phyloP scores from a whole-genome alignment of 495 filamentous ascomycete genomes.

The Cairneyella variabilis region DNA sequence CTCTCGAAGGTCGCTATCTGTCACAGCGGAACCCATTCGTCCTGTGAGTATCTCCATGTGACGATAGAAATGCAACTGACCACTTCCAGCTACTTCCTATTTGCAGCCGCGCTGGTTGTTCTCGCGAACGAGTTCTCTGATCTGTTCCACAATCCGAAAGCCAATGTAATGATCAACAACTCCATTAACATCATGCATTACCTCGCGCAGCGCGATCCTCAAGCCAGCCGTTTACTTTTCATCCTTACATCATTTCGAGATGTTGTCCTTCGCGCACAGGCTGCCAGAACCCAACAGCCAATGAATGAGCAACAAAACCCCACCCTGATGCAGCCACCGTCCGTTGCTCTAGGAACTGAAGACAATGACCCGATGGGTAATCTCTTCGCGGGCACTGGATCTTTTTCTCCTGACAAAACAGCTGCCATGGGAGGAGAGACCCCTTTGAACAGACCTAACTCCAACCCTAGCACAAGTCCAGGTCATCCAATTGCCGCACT shows the following conservation, averaged over 20 bases:
- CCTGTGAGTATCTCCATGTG: slow-evolving; percentile 40
- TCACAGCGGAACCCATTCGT: slow-evolving; percentile 65
- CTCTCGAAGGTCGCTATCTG: slow-evolving; percentile 55
- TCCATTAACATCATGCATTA: slow-evolving; percentile 57
- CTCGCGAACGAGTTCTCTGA: slow-evolving; percentile 66
- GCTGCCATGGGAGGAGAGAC: neutral
- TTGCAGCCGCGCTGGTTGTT: slow-evolving; percentile 65
- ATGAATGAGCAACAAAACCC: neutral
- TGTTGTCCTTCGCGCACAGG: slow-evolving; percentile 35
- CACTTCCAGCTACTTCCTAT: slow-evolving; percentile 57
- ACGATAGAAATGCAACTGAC: neutral
- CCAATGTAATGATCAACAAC: slow-evolving; percentile 52
- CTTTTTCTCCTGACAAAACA: neutral
- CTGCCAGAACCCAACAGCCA: slow-evolving; percentile 10
- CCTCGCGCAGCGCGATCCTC: slow-evolving; percentile 59
- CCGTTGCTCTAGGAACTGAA: neutral
- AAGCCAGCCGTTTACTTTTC: slow-evolving; percentile 59
- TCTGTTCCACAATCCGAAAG: slow-evolving; percentile 53
- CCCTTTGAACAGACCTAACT: neutral
- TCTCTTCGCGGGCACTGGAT: neutral
- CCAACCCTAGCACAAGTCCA: neutral
- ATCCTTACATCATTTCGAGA: slow-evolving; percentile 59
- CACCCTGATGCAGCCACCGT: neutral
- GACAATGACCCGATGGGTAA: slow-evolving; percentile 3
- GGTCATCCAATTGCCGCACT: slow-evolving; percentile 32